phyloP scores from a whole-genome alignment of 2,329 filamentous ascomycete species.

The Leptographium galeiforme region DNA sequence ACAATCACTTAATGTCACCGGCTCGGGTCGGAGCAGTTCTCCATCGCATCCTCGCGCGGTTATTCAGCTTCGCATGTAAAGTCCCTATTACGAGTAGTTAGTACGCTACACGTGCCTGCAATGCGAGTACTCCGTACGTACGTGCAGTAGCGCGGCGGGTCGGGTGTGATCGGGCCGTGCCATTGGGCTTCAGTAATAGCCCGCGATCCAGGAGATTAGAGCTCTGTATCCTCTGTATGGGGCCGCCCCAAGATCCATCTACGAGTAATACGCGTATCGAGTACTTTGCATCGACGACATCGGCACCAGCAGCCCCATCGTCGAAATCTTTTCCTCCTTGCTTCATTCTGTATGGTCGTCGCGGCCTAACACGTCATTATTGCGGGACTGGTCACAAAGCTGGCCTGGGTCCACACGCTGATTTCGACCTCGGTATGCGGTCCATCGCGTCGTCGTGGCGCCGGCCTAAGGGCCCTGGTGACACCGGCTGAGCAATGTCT shows the following conservation, averaged over 20 bases:
- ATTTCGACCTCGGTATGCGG: conserved; percentile 65
- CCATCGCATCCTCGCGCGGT: no score
- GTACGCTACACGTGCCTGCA: background rate
- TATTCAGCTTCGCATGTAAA: background rate
- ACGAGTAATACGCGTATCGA: no score
- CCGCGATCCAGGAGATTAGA: background rate
- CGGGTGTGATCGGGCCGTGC: background rate
- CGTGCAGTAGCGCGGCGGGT: background rate
- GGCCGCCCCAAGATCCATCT: background rate
- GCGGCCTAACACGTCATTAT: conserved; percentile 59
- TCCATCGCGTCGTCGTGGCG: conserved; percentile 68
- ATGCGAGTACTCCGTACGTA: no score
- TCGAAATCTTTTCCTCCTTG: background rate
- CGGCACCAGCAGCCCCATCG: background rate
- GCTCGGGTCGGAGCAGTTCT: background rate
- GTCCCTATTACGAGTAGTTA: background rate
- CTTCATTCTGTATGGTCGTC: conserved; percentile 48
- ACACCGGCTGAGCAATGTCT: no score
- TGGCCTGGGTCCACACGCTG: conserved; percentile 81
- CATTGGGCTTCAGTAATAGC: background rate
- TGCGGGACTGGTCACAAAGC: conserved; percentile 55
- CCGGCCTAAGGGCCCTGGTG: no score
- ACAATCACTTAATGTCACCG: background rate
- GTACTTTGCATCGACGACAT: background rate
- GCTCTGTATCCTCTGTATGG: background rate